Evolutionary conservation across 495 filamentous ascomycete species (phyloP), one percentile per base, ranked within the genome.

Genomic region (Penicillium desertorum): DNA sequence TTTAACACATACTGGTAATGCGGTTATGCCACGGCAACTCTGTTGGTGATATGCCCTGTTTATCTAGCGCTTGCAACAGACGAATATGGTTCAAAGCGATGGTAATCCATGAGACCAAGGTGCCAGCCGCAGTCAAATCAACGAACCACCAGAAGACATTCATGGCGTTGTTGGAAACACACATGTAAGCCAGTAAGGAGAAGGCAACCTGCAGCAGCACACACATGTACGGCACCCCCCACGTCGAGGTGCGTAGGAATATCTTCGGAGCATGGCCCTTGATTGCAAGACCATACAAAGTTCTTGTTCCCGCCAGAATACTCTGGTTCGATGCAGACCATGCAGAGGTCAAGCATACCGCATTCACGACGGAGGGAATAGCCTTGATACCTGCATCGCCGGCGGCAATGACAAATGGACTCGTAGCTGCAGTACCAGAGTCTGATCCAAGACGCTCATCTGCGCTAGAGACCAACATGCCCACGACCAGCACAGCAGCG

Each of bases 101-200:
- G 57, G 76, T 76, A 47, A 69, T 71, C 83, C 83, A 86, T 0
- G 76, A 81, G 16, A 87, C 69, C 42, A 86, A 63, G 2, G 81
- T 78, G 1, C 79, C 81, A 20, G 78, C 76, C 0, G 83, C 76
- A 0, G 80, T 83, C 59, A 87, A 55, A 36, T 79, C 73, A 5
- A 85, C 76, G 23, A 88, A 68, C 84, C 83, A 88, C 59, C 69
- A 80, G 64, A 88, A 87, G 5, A 84, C 85, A 0, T 77, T 81
- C 39, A 82, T 66, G 2, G 83, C 84, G n/a, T 71, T 68, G 11
- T 78, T 75, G 8, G 78, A 80, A 5, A 86, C 70, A 51, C 76
- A 82, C 72, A 87, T 80, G 56, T 83, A 87, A 29, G 81, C 80
- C n/a, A 87, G 66, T 11, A 78, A 71, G 58, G 81, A 79, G 63